Base-by-base conservation (phyloP, 768 basidiomycete genomes). In the Pseudohyphozyma bogoriensis region DNA sequence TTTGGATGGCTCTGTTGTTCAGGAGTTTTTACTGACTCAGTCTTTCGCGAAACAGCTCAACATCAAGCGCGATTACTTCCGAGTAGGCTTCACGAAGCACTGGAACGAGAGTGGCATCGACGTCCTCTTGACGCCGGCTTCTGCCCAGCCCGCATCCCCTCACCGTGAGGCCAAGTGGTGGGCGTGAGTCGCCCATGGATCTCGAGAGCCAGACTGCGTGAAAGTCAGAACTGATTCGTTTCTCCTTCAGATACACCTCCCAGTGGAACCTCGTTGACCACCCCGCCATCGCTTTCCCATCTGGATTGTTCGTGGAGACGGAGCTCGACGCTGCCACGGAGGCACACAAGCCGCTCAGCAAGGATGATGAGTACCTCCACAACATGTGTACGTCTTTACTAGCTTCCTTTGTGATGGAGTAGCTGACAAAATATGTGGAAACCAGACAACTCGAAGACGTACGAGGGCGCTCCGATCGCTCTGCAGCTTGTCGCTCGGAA, bases 51-150 rank as follows among this genome's bases (percentile, higher is more conserved):
- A 26, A 31, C 47, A 50, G 47, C 26, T 50, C 47, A 50, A 50
- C 47, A 26, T 33, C 28, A 20, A 33, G 15, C 47, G 47, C 3
- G 47, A 50, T 5, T 28, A 28, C 31, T 50, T 20, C 31, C 47
- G 47, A 28, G 31, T 22, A 20, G 47, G 47, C 47, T 50, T 31
- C 31, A 20, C 28, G 33, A 22, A 15, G 35, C 51, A 52, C 35
- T 52, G 51, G 51, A 26, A 26, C 36, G n/a, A 33, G 35, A n/a
- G 24, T 16, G 36, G 9, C n/a, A 28, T 52, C 35, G 61, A 62
- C 47, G 56, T 56, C 12, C 18, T 62, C 26, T 49, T 62, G 15
- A 42, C 37, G 18, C 56, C 61, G 22, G 47, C 26, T 6, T 56
- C 37, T 4, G 42, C 55, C 11, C 24, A 32, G 2, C 45, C 49